phyloP scores from a whole-genome alignment of 2,329 filamentous ascomycete species.

The Pyrenophora teres region DNA sequence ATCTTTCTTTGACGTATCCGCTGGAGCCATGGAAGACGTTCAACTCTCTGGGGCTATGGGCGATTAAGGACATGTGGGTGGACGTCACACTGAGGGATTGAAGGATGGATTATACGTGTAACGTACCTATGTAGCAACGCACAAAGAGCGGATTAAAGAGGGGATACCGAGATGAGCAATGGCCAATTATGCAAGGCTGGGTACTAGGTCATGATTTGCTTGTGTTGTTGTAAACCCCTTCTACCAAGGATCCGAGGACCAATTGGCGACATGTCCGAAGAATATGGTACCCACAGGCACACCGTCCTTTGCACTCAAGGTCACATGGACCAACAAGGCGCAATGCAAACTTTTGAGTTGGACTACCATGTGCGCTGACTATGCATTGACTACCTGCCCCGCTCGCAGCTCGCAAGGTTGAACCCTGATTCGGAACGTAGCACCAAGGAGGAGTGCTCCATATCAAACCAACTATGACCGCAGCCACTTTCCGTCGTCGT shows the following conservation, averaged over 20 bases:
- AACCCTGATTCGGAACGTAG: slow-evolving; percentile 6
- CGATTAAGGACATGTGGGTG: slow-evolving; percentile 41
- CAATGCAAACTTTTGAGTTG: not conserved
- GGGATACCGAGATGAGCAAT: not conserved
- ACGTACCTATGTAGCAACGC: not conserved
- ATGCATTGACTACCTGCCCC: not conserved
- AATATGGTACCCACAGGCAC: slow-evolving; percentile 1
- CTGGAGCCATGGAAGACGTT: slow-evolving; percentile 37
- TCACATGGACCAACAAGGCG: not conserved
- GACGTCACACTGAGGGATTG: slow-evolving; percentile 31
- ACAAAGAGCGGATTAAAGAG: not conserved
- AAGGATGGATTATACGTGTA: not conserved
- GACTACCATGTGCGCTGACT: slow-evolving; percentile 1
- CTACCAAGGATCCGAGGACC: not conserved
- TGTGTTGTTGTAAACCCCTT: not conserved
- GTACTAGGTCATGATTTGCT: not conserved
- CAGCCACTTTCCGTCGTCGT: slow-evolving; percentile 9
- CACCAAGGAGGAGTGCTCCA: slow-evolving; percentile 1
- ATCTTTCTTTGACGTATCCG: slow-evolving; percentile 39
- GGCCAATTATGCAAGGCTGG: not conserved
- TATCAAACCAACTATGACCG: slow-evolving; percentile 8
- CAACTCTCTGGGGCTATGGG: slow-evolving; percentile 35
- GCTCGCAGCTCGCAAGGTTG: slow-evolving; percentile 1
- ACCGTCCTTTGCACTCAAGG: not conserved
- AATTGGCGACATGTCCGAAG: slow-evolving; percentile 4